Base-by-base conservation (phyloP, 257 asterid genomes). In the Orobanche coerulescens region DNA sequence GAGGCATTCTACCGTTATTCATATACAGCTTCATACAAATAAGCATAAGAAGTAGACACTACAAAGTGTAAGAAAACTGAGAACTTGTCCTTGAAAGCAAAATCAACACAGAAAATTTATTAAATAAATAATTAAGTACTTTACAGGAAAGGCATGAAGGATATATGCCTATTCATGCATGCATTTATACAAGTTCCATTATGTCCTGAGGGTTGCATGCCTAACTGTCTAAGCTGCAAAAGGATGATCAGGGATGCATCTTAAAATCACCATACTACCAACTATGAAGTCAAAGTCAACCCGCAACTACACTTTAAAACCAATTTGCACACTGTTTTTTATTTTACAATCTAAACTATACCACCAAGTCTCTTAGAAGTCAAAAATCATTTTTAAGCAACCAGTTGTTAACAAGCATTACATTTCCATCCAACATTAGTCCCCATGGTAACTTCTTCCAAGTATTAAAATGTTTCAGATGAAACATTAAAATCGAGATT, bases 261-360 rank as follows among this genome's bases (percentile, higher is more conserved):
- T 68, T 43, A 62, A 7, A 19, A 37, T 15, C 30, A 15, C 46
- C 58, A 61, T 43, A 44, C 26, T 14, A 9, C 33, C 30, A 57
- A 18, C 14, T 5, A 37, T 14, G 30, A 10, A 24, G 51, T 34
- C 50, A 22, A 20, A 56, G 40, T 48, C 16, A 16, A 33, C 58
- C 67, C 63, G 47, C n/a, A 15, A 48, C 37, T 43, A 60, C 42
- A 31, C 39, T 19, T 40, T 19, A 23, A 36, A 51, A 58, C 46
- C 51, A 58, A 37, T 58, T 15, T 39, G 3, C 44, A n/a, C 64
- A 33, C n/a, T 18, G 26, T 20, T 58, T 23, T 8, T 40, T 33
- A n/a, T n/a, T 26, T 28, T 51, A 15, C 74, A 61, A 52, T 40
- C 43, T 33, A 64, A 61, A 47, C 13, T 30, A 36, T 16, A 13